Percentiles rank a stretch among this genome's conserved stretches.
Conservation (phyloP, 2,329 filamentous ascomycete species). For the Fusarium miscanthi region DNA sequence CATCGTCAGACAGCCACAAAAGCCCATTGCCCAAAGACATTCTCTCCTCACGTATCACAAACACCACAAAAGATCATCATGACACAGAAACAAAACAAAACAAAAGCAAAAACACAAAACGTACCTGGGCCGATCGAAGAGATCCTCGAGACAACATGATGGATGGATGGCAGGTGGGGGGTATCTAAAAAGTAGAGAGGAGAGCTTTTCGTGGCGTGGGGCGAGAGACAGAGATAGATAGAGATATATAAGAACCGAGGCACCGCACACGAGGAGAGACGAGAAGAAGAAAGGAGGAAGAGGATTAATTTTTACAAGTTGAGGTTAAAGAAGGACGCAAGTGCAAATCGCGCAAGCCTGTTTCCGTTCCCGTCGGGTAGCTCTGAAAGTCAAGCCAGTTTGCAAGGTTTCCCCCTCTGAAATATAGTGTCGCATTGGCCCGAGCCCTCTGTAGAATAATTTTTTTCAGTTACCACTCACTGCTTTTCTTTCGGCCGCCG, state of each 20-base stretch:
- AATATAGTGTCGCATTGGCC: constrained; percentile 38
- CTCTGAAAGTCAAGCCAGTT: neutral
- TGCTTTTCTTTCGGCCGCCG: constrained; percentile 37
- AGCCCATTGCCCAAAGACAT: neutral
- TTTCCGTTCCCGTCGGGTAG: constrained; percentile 16
- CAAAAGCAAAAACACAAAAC: constrained; percentile 9
- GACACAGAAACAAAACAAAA: neutral
- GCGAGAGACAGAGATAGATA: neutral
- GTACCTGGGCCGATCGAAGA: constrained; percentile 67
- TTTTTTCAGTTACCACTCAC: constrained; percentile 18
- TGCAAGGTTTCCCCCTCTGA: constrained; percentile 4
- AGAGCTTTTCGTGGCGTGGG: constrained; percentile 25
- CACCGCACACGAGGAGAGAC: constrained; percentile 21
- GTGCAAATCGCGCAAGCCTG: constrained; percentile 43
- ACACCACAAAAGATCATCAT: constrained; percentile 12
- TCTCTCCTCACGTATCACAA: neutral
- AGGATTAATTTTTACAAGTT: neutral
- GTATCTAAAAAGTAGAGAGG: constrained; percentile 30
- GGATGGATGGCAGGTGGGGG: constrained; percentile 21
- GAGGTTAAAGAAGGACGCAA: constrained; percentile 3
- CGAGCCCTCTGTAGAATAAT: constrained; percentile 15
- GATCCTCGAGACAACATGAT: constrained; percentile 71
- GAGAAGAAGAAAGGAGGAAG: constrained; percentile 5
- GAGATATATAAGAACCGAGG: constrained; percentile 8
- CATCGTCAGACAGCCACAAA: constrained; percentile 4